These are phyloP conservation scores for Monosporascus sp. DNA, from an alignment of 2,329 filamentous ascomycete species.

Conservation along the genomic window DNA sequence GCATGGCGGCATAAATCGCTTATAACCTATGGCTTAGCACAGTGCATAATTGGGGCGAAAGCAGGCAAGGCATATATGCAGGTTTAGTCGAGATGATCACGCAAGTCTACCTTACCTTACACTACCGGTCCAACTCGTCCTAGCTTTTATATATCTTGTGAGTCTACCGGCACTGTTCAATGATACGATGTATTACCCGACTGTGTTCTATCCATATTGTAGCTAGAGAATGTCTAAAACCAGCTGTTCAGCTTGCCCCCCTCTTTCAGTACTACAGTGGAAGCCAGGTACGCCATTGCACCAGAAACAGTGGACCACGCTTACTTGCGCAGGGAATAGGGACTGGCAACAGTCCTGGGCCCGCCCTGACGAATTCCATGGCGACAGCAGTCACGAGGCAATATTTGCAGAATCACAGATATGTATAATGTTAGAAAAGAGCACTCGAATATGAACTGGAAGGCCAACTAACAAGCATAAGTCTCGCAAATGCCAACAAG, in stretches of 20 bases:
- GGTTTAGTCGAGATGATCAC: too few relatives aligned
- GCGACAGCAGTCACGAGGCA: not conserved
- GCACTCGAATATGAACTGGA: not conserved
- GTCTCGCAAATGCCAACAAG: slow-evolving; percentile 25
- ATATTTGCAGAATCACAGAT: not conserved
- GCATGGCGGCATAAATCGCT: too few relatives aligned
- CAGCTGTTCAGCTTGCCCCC: not conserved
- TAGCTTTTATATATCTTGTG: too few relatives aligned
- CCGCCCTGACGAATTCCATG: not conserved
- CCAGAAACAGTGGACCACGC: not conserved
- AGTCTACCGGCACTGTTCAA: too few relatives aligned
- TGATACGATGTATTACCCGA: too few relatives aligned
- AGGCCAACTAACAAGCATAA: slow-evolving; percentile 8
- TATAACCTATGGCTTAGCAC: too few relatives aligned
- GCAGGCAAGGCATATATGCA: too few relatives aligned
- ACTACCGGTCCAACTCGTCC: too few relatives aligned
- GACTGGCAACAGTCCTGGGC: not conserved
- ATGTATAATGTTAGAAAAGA: not conserved
- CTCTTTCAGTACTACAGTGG: not conserved
- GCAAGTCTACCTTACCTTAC: too few relatives aligned
- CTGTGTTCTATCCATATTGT: too few relatives aligned
- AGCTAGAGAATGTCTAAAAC: too few relatives aligned
- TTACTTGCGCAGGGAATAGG: not conserved
- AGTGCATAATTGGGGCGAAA: too few relatives aligned
- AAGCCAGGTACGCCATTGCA: not conserved